Evolutionary conservation across 257 asterid species (phyloP).

Genomic region (Scutellaria galericulata): DNA sequence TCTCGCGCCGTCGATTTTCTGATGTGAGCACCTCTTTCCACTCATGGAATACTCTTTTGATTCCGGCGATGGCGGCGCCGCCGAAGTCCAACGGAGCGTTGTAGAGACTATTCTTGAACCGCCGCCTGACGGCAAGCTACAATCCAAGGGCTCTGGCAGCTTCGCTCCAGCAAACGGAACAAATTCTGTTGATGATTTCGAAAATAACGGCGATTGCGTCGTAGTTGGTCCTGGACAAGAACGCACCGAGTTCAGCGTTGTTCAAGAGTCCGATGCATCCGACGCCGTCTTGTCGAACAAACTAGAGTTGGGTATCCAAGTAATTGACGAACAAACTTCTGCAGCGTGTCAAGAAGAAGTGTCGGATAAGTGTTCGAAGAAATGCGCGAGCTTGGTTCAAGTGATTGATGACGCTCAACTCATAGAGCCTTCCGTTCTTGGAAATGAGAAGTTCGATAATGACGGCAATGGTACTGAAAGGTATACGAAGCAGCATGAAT

Average conservation of each 20-base stretch:
- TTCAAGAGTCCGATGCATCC: neutral
- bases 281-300: neutral
- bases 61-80: slow-evolving; percentile 29
- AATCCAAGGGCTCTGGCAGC: slow-evolving; percentile 26
- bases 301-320: neutral
- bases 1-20: neutral
- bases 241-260: neutral
- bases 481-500: slow-evolving; percentile 34
- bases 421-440: slow-evolving; percentile 21
- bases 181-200: slow-evolving; percentile 2
- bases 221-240: slow-evolving; percentile 22
- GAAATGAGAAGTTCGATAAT: slow-evolving; percentile 7
- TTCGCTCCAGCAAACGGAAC: slow-evolving; percentile 11
- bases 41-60: slow-evolving; percentile 25
- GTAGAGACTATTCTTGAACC: slow-evolving; percentile 11
- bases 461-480: slow-evolving; percentile 29
- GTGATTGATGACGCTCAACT: slow-evolving; percentile 37
- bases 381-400: slow-evolving; percentile 42
- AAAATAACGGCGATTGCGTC: slow-evolving; percentile 5
- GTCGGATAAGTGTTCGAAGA: slow-evolving; percentile 42
- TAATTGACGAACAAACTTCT: neutral
- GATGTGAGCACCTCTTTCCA: slow-evolving; percentile 4
- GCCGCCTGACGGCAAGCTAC: slow-evolving; percentile 21
- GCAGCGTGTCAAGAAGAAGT: slow-evolving; percentile 28
- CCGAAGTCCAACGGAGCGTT: slow-evolving; percentile 19